Base-by-base conservation (phyloP, 495 filamentous ascomycete genomes). In the Neurospora sp. region DNA sequence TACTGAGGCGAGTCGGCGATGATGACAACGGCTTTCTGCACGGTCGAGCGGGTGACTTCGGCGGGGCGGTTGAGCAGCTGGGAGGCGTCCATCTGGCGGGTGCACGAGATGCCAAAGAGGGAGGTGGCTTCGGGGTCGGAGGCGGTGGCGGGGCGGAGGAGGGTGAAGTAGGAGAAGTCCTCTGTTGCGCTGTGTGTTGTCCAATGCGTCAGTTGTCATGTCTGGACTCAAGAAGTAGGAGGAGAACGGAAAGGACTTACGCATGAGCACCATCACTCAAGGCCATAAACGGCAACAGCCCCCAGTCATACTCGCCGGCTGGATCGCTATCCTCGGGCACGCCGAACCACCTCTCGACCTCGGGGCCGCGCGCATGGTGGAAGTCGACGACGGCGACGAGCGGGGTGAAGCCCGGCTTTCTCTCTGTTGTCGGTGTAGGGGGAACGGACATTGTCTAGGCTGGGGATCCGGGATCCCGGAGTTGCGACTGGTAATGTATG, bases 91-190 rank as follows among this genome's bases (percentile, higher is more conserved):
- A 99, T 86, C 82, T 98, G 96, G 70, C 95, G 87, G 18, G 94
- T 97, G 80, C 96, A 99, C 12, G 94, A 92, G 76, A 99, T 98
- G 73, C 96, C 96, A 81, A 99, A 98, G 31, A 98, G 89, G 39
- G 93, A 97, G 0, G 93, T 94, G 53, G 53, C 22, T 66, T 31
- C 31, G 27, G 90, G 86, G 10, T 79, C 77, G 6, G 81, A 81
- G 44, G 83, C 79, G 40, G 87, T 89, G 44, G 87, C 89, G 69
- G 89, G 89, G 61, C 89, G 90, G 66, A 92, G 87, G 46, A 99
- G 91, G 16, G 96, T 98, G 82, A 99, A 99, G 84, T 98, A 99
- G 70, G 94, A 97, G 85, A 98, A 98, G 81, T 98, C 96, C 81
- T 99, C 96, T 35, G 89, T 91, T 10, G 92, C 88, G 46, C 93